Evolutionary conservation across 768 basidiomycete species (phyloP).

Genomic region (Auricularia sp.): DNA sequence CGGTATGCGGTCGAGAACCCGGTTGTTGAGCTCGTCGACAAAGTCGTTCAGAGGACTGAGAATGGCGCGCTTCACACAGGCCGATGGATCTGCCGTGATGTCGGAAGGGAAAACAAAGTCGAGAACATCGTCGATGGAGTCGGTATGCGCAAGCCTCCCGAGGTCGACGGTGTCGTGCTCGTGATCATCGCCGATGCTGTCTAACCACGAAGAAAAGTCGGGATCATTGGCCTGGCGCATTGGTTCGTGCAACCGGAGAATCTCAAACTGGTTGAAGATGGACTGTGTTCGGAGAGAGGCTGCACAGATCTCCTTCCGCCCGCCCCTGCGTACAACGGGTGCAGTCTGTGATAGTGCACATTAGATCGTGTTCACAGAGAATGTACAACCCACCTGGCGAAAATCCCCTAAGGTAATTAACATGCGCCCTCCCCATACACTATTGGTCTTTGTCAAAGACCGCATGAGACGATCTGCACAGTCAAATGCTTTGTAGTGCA

Average conservation of each 20-base stretch:
- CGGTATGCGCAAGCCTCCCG: neutral
- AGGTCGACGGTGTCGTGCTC: neutral
- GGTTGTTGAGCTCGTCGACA: constrained; percentile 26
- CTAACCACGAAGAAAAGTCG: neutral
- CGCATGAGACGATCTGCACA: neutral
- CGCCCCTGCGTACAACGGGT: neutral
- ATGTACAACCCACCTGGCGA: neutral
- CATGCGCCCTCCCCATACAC: neutral
- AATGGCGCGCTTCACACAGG: constrained; percentile 24
- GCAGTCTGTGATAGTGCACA: neutral
- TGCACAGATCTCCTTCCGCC: neutral
- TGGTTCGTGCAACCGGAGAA: too few species aligned
- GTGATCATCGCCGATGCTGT: neutral
- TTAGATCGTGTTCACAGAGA: neutral
- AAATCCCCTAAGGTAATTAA: neutral
- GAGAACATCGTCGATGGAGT: neutral
- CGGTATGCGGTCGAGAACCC: constrained; percentile 18
- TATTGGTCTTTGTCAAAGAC: neutral
- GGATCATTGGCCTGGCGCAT: too few species aligned
- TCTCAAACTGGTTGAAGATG: too few species aligned
- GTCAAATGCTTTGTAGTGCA: neutral
- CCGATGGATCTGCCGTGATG: neutral
- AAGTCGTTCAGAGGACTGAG: constrained; percentile 30
- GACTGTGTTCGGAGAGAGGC: neutral
- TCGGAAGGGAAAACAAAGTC: neutral